Percentiles rank a stretch among this genome's conserved stretches.
Conservation (phyloP, 148 eudicot genomes). For the Pouteria glomerata region DNA sequence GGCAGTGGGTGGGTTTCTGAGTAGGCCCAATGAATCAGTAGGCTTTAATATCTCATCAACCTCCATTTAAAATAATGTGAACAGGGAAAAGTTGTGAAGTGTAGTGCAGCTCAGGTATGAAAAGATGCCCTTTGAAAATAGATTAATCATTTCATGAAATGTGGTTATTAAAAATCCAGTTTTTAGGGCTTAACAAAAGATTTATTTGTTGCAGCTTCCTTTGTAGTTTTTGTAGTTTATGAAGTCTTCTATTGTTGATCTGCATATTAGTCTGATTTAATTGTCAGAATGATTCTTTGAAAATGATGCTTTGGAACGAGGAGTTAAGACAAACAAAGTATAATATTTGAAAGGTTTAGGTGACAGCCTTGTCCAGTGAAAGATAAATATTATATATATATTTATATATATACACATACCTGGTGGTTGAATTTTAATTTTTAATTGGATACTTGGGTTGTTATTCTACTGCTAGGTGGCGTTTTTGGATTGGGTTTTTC, state of each 20-base stretch:
- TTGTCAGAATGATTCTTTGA: slow-evolving; percentile 35
- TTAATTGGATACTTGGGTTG: no score
- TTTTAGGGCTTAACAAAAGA: slow-evolving; percentile 16
- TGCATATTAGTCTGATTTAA: slow-evolving; percentile 15
- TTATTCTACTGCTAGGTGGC: no score
- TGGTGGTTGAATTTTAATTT: no score
- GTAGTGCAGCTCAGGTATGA: slow-evolving; percentile 34
- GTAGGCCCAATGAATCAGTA: slow-evolving; percentile 43
- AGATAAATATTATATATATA: no score
- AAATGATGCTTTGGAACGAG: slow-evolving; percentile 23
- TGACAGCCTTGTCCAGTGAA: slow-evolving; percentile 23
- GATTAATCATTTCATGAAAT: slow-evolving; percentile 21
- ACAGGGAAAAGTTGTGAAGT: slow-evolving; percentile 19
- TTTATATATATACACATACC: no score
- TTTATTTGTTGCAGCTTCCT: slow-evolving; percentile 15
- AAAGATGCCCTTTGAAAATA: slow-evolving; percentile 25
- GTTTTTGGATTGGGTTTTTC: no score
- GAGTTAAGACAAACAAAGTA: slow-evolving; percentile 24
- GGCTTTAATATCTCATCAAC: slow-evolving; percentile 13
- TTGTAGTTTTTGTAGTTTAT: slow-evolving; percentile 16
- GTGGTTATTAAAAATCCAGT: slow-evolving; percentile 26
- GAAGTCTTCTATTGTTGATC: slow-evolving; percentile 33
- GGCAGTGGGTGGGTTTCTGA: slow-evolving; percentile 44
- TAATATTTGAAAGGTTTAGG: slow-evolving; percentile 15
- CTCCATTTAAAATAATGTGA: slow-evolving; percentile 6